Evolutionary conservation across 2,329 filamentous ascomycete genomes (phyloP).

Genomic region (Fusarium virguliforme): DNA sequence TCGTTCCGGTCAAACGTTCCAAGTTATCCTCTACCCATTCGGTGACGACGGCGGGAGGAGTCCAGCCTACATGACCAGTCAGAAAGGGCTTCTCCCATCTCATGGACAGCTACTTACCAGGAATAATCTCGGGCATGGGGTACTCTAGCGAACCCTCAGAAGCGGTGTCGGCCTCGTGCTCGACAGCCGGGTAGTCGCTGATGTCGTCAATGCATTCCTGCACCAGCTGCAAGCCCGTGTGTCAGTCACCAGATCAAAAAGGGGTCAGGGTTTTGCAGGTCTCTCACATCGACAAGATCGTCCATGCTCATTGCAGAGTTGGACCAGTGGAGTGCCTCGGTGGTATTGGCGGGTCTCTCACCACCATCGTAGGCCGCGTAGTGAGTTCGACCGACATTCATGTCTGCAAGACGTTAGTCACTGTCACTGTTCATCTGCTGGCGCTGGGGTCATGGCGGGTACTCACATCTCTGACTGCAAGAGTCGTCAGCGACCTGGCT

Average conservation of each 20-base stretch:
- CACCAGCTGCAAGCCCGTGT: neutral
- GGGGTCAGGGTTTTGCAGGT: neutral
- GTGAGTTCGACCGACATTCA: neutral
- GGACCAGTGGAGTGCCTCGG: too few species aligned
- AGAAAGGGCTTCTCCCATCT: too few species aligned
- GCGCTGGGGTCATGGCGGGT: neutral
- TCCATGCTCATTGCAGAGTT: too few species aligned
- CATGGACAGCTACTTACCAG: too few species aligned
- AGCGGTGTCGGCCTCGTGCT: too few species aligned
- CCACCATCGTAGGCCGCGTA: neutral
- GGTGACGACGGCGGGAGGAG: too few species aligned
- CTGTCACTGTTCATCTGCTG: neutral
- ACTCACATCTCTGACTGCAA: neutral
- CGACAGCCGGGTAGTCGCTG: too few species aligned
- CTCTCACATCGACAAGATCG: neutral
- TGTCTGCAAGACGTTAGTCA: neutral
- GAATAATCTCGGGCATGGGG: too few species aligned
- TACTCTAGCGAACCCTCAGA: too few species aligned
- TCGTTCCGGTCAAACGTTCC: neutral
- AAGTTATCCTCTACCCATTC: neutral
- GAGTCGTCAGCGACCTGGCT: neutral
- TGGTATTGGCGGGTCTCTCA: neutral
- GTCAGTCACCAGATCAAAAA: neutral
- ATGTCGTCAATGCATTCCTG: neutral
- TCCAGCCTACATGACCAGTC: too few species aligned